A percentile compares a stretch with the other conserved stretches of the same genome.
Conservation (phyloP, 1,139 yeast genomes). For the Magnusiomyces fungicola region DNA sequence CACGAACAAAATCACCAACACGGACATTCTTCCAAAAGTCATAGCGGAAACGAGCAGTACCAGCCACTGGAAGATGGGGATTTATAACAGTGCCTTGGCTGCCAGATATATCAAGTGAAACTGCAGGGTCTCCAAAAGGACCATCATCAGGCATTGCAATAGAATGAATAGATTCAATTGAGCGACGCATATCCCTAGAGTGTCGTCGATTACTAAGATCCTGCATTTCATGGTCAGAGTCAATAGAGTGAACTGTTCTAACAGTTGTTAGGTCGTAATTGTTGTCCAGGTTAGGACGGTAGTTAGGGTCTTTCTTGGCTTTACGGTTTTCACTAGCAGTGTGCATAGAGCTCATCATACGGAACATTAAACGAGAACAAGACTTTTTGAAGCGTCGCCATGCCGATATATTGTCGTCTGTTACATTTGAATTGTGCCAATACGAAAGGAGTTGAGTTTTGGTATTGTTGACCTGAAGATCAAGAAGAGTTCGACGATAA, state of each 20-base stretch:
- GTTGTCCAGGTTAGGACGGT: slow-evolving; percentile 5
- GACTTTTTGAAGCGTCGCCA: slow-evolving; percentile 65
- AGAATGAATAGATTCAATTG: slow-evolving; percentile 65
- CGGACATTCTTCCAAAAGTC: slow-evolving; percentile 81
- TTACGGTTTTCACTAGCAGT: background rate
- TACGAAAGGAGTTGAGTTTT: slow-evolving; percentile 75
- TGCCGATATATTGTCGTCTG: slow-evolving; percentile 50
- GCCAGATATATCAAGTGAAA: no score
- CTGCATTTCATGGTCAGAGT: slow-evolving; percentile 14
- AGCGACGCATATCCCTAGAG: slow-evolving; percentile 48
- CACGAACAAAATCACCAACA: slow-evolving; percentile 84
- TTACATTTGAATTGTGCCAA: slow-evolving; percentile 64
- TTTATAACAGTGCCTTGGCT: background rate
- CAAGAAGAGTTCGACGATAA: slow-evolving; percentile 72
- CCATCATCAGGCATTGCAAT: slow-evolving; percentile 75
- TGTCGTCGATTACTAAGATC: slow-evolving; percentile 39
- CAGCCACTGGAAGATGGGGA: slow-evolving; percentile 16
- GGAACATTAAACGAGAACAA: slow-evolving; percentile 29
- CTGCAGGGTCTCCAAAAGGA: slow-evolving; percentile 59
- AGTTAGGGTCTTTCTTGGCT: background rate
- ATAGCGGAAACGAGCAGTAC: slow-evolving; percentile 49
- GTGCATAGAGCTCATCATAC: background rate
- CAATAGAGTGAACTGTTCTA: slow-evolving; percentile 12
- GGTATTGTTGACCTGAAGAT: slow-evolving; percentile 80
- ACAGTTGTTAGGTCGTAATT: slow-evolving; percentile 10